Evolutionary conservation across 2,329 filamentous ascomycete genomes (phyloP).

Genomic region (Colletotrichum sp.): DNA sequence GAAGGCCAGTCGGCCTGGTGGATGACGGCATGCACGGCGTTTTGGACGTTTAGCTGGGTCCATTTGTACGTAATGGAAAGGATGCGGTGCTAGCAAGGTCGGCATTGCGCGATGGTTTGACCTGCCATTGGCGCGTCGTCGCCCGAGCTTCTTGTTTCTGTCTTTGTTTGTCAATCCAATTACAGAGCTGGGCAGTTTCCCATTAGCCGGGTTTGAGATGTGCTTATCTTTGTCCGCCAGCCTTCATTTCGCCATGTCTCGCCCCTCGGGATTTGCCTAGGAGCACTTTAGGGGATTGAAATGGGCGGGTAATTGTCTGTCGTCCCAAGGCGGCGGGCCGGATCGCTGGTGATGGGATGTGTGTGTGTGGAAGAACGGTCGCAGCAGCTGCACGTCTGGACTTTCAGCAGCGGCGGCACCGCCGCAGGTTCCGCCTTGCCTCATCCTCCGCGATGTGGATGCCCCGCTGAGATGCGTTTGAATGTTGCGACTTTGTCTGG

Average conservation of each 20-base stretch:
- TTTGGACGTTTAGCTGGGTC: neutral
- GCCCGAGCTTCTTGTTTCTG: neutral
- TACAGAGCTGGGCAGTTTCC: neutral
- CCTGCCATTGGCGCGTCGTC: constrained; percentile 2
- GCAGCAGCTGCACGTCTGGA: constrained; percentile 3
- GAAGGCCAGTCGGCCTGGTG: neutral
- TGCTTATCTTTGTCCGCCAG: neutral
- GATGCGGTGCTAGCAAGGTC: constrained; percentile 13
- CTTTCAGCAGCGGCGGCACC: constrained; percentile 5
- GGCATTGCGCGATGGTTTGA: constrained; percentile 6
- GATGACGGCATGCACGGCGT: constrained; percentile 15
- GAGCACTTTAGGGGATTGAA: neutral
- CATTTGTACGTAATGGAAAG: constrained; percentile 23
- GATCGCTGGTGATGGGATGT: neutral
- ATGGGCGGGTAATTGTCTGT: neutral
- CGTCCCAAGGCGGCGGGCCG: constrained; percentile 1
- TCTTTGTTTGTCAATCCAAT: constrained; percentile 11
- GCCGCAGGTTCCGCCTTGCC: constrained; percentile 12
- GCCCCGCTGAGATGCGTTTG: constrained; percentile 1
- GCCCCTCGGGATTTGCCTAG: neutral
- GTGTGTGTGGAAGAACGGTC: neutral
- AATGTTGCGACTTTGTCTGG: neutral
- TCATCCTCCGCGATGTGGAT: neutral
- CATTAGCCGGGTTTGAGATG: neutral
- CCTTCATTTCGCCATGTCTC: neutral